Base-by-base conservation (phyloP, 805 yeast genomes). In the Millerago galiae region DNA sequence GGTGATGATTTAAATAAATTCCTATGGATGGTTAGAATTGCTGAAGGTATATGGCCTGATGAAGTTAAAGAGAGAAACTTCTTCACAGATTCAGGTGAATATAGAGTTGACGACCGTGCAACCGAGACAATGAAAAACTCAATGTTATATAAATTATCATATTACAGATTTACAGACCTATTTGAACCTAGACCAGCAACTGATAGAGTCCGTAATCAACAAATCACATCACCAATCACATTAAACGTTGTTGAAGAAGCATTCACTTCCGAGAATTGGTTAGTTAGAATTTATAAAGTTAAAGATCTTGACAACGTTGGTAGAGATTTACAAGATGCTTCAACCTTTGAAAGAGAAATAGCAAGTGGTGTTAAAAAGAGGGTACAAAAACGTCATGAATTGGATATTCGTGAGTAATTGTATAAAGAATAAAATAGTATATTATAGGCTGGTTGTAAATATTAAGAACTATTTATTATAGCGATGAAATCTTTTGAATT, bases 1-100 rank as follows among this genome's bases (percentile, higher is more conserved):
- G 98, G 99, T 46, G 99, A 93, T 65, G 99, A 95, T 66, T 70
- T 93, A 56, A 93, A 93, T 71, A 93, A 93, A 67, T 93, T 89
- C 67, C 66, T 93, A 59, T 95, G 99, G 99, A 93, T 93, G 99
- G 89, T 93, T 25, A 79, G 99, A 63, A 93, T 93, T 52, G 77
- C 96, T n/a, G 96, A 93, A 66, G 99, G 99, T 42, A 87, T 93
- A 46, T 93, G 99, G 99, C 99, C 99, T 1, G 97, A 93, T n/a
- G 98, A 93, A 60, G 81, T 93, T 45, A 75, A 71, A 52, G 99
- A 93, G 67, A 71, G 93, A 49, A 75, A 80, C 51, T 93, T 69
- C 67, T 93, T 90, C 74, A 84, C 90, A 17, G 77, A 77, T 5
- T 67, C 77, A 42, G 97, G 98, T 48, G 96, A 89, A 63, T 93